These are phyloP conservation scores for Lithohypha guttulata DNA, from an alignment of 2,329 filamentous ascomycete genomes.

Conservation along the genomic window DNA sequence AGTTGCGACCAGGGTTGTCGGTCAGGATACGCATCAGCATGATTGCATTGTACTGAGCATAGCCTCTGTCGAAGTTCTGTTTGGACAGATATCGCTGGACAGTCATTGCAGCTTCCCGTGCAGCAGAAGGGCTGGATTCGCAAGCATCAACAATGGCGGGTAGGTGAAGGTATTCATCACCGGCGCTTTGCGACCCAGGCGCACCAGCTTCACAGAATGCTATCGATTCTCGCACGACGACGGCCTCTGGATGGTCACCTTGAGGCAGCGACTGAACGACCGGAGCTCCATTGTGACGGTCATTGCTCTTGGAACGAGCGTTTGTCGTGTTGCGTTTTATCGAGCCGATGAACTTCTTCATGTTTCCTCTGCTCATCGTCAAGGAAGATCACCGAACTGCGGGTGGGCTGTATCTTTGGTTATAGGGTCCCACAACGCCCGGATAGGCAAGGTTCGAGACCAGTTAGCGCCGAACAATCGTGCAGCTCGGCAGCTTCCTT, in stretches of 20 bases:
- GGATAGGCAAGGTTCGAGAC: neutral
- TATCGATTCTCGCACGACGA: conserved; percentile 35
- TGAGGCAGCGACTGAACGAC: conserved; percentile 10
- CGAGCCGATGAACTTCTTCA: conserved; percentile 10
- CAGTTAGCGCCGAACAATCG: too few species aligned
- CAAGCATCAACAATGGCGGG: conserved; percentile 89
- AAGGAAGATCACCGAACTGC: neutral
- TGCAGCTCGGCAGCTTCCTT: neutral
- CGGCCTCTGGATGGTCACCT: conserved; percentile 31
- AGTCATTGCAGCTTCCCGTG: conserved; percentile 65
- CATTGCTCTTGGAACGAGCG: conserved; percentile 3
- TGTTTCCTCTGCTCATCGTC: conserved; percentile 8
- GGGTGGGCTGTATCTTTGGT: neutral
- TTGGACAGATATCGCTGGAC: conserved; percentile 74
- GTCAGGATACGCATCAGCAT: conserved; percentile 88
- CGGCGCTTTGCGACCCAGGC: conserved; percentile 45
- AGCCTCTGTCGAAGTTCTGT: conserved; percentile 53
- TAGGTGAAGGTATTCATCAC: conserved; percentile 83
- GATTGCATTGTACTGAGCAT: conserved; percentile 86
- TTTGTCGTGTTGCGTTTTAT: conserved; percentile 4
- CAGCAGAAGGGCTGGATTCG: conserved; percentile 81
- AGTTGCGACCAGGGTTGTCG: conserved; percentile 82
- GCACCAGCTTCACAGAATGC: conserved; percentile 67
- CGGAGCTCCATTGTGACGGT: neutral
- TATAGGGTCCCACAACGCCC: neutral